Conservation (phyloP, 805 yeast species). For the Barnettozyma botsteinii region DNA sequence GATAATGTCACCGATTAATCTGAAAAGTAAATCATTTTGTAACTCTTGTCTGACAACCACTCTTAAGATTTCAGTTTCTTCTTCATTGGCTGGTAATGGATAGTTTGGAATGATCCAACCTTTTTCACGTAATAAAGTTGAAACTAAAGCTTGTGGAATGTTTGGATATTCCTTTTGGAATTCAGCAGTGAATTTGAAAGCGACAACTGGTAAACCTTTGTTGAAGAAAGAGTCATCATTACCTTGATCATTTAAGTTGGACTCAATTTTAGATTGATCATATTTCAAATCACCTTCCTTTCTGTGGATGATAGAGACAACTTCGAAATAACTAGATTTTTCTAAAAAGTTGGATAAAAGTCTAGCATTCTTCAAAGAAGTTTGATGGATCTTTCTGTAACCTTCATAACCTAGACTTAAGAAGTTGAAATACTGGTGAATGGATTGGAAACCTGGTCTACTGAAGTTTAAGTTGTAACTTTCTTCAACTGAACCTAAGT, state of each 20-base stretch:
- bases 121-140: constrained; percentile 65
- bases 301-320: constrained; percentile 74
- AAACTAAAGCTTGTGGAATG: constrained; percentile 73
- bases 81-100: constrained; percentile 61
- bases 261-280: constrained; percentile 18
- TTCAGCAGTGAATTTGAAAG: constrained; percentile 64
- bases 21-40: constrained; percentile 53
- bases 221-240: constrained; percentile 42
- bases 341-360: constrained; percentile 55
- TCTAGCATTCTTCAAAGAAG: constrained; percentile 69
- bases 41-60: constrained; percentile 76
- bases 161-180: constrained; percentile 61
- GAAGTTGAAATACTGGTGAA: constrained; percentile 82
- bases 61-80: constrained; percentile 64
- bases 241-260: constrained; percentile 26
- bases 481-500: constrained; percentile 85
- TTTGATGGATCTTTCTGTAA: constrained; percentile 54
- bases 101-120: constrained; percentile 91
- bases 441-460: constrained; percentile 87
- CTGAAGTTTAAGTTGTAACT: constrained; percentile 84
- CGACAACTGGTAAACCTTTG: constrained; percentile 86
- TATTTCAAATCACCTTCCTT: constrained; percentile 33
- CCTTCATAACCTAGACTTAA: constrained; percentile 68
- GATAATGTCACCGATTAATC: constrained; percentile 57
- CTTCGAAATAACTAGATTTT: constrained; percentile 59